phyloP scores from a whole-genome alignment of 2,329 filamentous ascomycete species.

The Dactylella cylindrospora region DNA sequence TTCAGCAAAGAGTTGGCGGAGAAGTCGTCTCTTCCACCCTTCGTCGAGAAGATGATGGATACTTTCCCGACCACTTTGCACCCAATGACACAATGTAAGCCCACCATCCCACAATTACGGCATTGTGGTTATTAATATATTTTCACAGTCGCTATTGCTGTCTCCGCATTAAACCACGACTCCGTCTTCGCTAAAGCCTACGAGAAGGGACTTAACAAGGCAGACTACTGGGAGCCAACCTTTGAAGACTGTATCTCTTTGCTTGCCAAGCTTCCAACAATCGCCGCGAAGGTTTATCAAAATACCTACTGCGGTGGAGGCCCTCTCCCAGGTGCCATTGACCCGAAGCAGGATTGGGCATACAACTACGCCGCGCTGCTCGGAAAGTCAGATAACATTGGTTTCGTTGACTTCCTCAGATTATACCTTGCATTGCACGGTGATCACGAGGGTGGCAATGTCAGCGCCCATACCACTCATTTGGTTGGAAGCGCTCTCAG shows the following conservation, averaged over 20 bases:
- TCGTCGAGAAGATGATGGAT: conserved; percentile 85
- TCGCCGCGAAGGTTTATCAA: conserved; percentile 97
- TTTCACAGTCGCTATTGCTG: conserved; percentile 74
- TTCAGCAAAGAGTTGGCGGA: conserved; percentile 86
- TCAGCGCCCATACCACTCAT: conserved; percentile 92
- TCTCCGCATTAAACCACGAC: conserved; percentile 92
- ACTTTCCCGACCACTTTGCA: conserved; percentile 86
- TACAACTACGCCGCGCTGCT: conserved; percentile 98
- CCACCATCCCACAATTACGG: neutral
- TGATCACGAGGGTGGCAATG: conserved; percentile 97
- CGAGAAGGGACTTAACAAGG: conserved; percentile 85
- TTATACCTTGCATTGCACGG: conserved; percentile 95
- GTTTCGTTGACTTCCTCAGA: conserved; percentile 91
- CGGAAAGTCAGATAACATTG: conserved; percentile 84
- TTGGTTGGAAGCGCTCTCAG: conserved; percentile 91
- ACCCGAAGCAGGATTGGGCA: conserved; percentile 88
- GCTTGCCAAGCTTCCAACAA: conserved; percentile 91
- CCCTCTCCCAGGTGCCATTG: conserved; percentile 72
- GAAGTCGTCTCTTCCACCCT: conserved; percentile 77
- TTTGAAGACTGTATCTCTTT: conserved; percentile 94
- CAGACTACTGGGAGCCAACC: conserved; percentile 97
- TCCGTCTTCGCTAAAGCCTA: conserved; percentile 93
- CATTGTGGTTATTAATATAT: no score
- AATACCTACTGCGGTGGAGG: conserved; percentile 76
- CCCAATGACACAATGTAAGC: conserved; percentile 83